Conservation (phyloP, 768 basidiomycete genomes). For the Mycena capillaripes region DNA sequence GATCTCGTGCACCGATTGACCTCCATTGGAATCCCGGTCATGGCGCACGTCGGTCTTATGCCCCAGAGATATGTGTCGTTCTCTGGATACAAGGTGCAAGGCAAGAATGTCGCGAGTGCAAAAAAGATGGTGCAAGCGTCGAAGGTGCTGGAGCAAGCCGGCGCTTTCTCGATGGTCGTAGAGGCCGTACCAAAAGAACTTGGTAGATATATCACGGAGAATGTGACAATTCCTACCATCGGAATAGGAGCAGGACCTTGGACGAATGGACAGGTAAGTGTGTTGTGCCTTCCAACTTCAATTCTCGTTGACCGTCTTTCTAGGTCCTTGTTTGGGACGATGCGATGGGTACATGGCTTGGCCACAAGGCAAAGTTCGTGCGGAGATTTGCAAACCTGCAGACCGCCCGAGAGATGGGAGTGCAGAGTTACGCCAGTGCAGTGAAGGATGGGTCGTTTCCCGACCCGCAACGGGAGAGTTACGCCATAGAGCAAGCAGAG, state of each 20-base stretch:
- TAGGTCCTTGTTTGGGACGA: constrained; percentile 95
- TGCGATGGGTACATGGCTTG: constrained; percentile 86
- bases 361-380: constrained; percentile 94
- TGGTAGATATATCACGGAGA: constrained; percentile 80
- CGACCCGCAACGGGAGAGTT: constrained; percentile 79
- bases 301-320: constrained; percentile 17
- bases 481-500: constrained; percentile 80
- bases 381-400: constrained; percentile 85
- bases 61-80: constrained; percentile 89
- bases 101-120: constrained; percentile 76
- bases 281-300: not conserved
- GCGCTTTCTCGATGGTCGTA: constrained; percentile 88
- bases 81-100: constrained; percentile 95
- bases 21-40: constrained; percentile 89
- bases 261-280: constrained; percentile 81
- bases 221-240: constrained; percentile 85
- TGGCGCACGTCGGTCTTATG: constrained; percentile 93
- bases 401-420: constrained; percentile 73
- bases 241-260: constrained; percentile 94
- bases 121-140: constrained; percentile 73
- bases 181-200: constrained; percentile 92
- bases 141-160: constrained; percentile 81
- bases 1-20: constrained; percentile 79
- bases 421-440: constrained; percentile 78
- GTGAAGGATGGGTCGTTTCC: constrained; percentile 88